Base-by-base conservation (phyloP, 768 basidiomycete species). In the Russula griseocarnosa region DNA sequence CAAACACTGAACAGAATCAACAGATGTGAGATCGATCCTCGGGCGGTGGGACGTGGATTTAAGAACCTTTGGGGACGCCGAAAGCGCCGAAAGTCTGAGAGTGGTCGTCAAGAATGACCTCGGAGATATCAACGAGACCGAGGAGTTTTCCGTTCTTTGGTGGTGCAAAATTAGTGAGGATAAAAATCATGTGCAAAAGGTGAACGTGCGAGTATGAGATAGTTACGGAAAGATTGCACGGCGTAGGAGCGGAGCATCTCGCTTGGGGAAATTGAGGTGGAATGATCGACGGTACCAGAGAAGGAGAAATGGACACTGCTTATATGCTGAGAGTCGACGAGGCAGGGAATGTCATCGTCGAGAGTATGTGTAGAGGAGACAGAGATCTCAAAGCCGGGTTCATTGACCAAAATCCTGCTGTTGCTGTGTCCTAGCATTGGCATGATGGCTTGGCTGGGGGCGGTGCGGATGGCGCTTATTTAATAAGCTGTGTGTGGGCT, bases 221-320 rank as follows among this genome's bases (percentile, higher is more conserved):
- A 85, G 47, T 75, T 73, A 20, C 78, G 72, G 3, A 89, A 73
- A 70, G 84, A 80, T 40, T 69, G 72, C 9, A 80, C 76, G 55
- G 86, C 75, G 32, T 79, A 79, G 32, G 88, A 90, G 20, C 70
- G 67, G 61, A 71, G 65, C 26, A 90, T 69, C n/a, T 74, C 75
- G 38, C 73, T 67, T 22, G 77, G 67, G 36, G 77, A 64, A 30
- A 85, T 73, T 62, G 70, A 67, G 55, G 67, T 72, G 60, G 46
- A 34, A 38, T 79, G 76, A 69, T 89, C 79, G 34, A 83, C 66
- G 36, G 74, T 74, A 46, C 86, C 88, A 62, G 82, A 77, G 66
- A 90, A 69, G 14, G 81, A 75, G 62, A 91, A 70, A 34, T 76
- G 67, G 46, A 90, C 67, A 70, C 79, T 77, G 8, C 84, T 79